Evolutionary conservation across 129 eudicot genomes (phyloP).

Genomic region (Centaurea solstitialis): DNA sequence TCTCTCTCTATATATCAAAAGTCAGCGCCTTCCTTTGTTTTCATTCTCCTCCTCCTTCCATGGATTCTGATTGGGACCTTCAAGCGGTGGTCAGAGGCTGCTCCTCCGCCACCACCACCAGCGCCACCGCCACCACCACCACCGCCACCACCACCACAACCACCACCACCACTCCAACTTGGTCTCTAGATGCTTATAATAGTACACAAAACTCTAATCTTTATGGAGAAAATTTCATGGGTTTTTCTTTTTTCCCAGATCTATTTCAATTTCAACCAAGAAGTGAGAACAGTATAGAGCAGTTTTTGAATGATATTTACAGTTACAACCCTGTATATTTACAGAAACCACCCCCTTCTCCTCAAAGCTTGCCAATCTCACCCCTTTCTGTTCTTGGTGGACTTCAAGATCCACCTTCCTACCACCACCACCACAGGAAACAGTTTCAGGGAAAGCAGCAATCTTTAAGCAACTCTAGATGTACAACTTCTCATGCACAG

Average conservation of each 20-base stretch:
- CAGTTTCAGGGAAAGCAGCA: conserved; percentile 51
- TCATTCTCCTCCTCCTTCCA: conserved; percentile 28
- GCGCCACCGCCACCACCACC: too few relatives aligned
- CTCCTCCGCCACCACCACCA: conserved; percentile 45
- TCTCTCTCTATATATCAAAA: conserved; percentile 60
- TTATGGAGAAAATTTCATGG: conserved; percentile 20
- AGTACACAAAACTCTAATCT: conserved; percentile 19
- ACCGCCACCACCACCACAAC: conserved; percentile 19
- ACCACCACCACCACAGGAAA: conserved; percentile 21
- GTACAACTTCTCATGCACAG: conserved; percentile 39
- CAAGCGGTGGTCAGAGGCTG: conserved; percentile 97
- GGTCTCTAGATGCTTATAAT: background rate
- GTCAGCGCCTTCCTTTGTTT: conserved; percentile 97
- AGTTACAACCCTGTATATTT: conserved; percentile 53
- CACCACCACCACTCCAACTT: background rate
- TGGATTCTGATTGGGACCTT: conserved; percentile 85
- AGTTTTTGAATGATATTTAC: conserved; percentile 59
- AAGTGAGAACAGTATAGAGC: conserved; percentile 38
- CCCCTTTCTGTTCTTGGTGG: conserved; percentile 70
- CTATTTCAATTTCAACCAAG: conserved; percentile 59
- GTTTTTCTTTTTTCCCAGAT: conserved; percentile 45
- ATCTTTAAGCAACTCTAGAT: conserved; percentile 39
- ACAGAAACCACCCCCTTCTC: conserved; percentile 25
- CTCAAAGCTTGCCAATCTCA: conserved; percentile 44
- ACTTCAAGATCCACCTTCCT: conserved; percentile 47